Percentiles rank a stretch among this genome's conserved stretches.
These are phyloP conservation scores for Zasmidium angulare DNA, from an alignment of 2,329 filamentous ascomycete genomes.

Conservation along the genomic window DNA sequence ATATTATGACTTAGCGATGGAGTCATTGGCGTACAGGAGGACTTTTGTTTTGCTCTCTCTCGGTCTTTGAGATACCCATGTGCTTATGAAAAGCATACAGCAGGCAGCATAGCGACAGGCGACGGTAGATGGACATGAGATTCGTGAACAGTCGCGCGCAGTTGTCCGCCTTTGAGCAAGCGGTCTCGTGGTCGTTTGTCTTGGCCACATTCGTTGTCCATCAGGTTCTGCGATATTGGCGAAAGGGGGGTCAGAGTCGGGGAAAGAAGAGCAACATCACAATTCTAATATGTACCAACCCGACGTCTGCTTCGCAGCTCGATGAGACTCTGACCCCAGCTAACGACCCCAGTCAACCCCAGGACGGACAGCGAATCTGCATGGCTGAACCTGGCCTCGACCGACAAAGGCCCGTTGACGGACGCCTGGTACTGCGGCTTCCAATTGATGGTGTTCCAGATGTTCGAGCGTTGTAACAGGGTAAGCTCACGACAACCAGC, in stretches of 20 bases:
- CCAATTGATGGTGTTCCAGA: not conserved
- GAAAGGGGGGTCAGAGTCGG: no score
- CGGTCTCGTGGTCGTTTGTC: no score
- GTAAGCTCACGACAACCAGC: no score
- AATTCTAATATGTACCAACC: no score
- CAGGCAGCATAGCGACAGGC: not conserved
- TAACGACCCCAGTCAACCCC: not conserved
- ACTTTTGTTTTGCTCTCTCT: not conserved
- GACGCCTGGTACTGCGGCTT: not conserved
- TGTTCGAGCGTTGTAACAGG: not conserved
- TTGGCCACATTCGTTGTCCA: no score
- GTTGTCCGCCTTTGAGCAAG: no score
- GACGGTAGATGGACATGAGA: not conserved
- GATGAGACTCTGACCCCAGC: not conserved
- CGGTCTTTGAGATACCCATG: constrained; percentile 15
- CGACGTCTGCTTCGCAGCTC: no score
- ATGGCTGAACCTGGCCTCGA: not conserved
- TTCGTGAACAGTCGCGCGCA: no score
- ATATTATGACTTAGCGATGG: constrained; percentile 9
- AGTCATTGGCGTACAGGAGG: constrained; percentile 1
- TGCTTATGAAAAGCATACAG: constrained; percentile 7
- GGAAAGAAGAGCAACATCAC: no score
- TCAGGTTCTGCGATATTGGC: no score
- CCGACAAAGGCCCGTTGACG: not conserved
- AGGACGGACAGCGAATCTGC: not conserved